These are phyloP conservation scores for Leccinum fallax DNA, from an alignment of 1,284 basidiomycete genomes.

Conservation along the genomic window DNA sequence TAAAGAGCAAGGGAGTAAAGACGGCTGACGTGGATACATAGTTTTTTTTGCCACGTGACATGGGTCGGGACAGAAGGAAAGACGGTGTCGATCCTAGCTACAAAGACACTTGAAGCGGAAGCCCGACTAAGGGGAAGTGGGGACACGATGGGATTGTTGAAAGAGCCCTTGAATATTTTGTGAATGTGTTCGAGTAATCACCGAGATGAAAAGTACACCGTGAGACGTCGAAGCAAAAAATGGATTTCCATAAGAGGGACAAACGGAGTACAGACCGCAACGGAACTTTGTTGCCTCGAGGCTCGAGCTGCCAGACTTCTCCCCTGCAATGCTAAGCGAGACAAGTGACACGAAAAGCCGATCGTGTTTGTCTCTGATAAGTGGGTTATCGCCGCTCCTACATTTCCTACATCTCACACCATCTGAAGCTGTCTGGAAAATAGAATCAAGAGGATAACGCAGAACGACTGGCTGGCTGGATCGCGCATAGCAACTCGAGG, in stretches of 20 bases:
- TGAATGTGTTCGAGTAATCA: not conserved
- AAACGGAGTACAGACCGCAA: not conserved
- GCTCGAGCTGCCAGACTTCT: conserved; percentile 8
- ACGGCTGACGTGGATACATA: too few species aligned
- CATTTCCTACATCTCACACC: not conserved
- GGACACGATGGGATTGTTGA: conserved; percentile 16
- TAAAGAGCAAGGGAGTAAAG: too few species aligned
- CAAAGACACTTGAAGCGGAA: conserved; percentile 5
- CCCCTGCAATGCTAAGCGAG: not conserved
- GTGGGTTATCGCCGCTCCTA: not conserved
- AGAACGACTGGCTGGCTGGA: not conserved
- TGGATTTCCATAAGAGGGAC: not conserved
- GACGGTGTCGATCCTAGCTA: not conserved
- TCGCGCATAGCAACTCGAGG: not conserved
- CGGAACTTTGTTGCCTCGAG: not conserved
- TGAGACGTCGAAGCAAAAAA: not conserved
- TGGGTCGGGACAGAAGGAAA: not conserved
- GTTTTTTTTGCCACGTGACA: too few species aligned
- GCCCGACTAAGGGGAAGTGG: conserved; percentile 12
- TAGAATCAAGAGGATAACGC: conserved; percentile 7
- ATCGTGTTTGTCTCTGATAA: not conserved
- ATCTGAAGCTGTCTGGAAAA: not conserved
- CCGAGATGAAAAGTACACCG: not conserved
- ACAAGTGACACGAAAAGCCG: not conserved
- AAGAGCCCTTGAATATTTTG: conserved; percentile 5